Percentiles rank a stretch among this genome's conserved stretches.
Conservation (phyloP, 2,329 filamentous ascomycete genomes). For the Nothophoma quercina region DNA sequence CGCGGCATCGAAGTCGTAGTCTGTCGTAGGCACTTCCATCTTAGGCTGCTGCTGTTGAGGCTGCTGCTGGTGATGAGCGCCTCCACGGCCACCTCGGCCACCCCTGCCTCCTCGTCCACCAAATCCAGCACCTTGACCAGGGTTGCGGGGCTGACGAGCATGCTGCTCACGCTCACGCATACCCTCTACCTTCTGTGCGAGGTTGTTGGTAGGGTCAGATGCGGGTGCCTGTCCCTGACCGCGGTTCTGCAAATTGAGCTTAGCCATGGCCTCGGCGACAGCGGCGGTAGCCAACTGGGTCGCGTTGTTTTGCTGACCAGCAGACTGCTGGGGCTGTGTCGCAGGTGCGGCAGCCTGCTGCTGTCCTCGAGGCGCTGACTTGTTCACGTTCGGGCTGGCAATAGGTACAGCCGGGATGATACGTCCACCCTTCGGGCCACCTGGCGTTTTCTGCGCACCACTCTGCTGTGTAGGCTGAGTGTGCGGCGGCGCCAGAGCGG, state of each 20-base stretch:
- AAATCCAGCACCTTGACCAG: slow-evolving; percentile 49
- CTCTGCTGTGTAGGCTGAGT: slow-evolving; percentile 46
- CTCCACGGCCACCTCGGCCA: slow-evolving; percentile 58
- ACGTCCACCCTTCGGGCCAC: slow-evolving; percentile 58
- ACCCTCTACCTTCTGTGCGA: slow-evolving; percentile 77
- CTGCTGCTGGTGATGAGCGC: slow-evolving; percentile 39
- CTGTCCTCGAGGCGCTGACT: slow-evolving; percentile 49
- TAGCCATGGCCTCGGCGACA: slow-evolving; percentile 82
- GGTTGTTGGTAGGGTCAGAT: slow-evolving; percentile 67
- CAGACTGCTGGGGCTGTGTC: slow-evolving; percentile 42
- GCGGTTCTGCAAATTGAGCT: slow-evolving; percentile 59
- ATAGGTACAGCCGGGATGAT: slow-evolving; percentile 73
- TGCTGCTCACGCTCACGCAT: slow-evolving; percentile 72
- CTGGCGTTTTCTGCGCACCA: slow-evolving; percentile 47
- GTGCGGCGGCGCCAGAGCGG: slow-evolving; percentile 62
- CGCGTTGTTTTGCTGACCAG: slow-evolving; percentile 62
- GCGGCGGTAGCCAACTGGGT: slow-evolving; percentile 78
- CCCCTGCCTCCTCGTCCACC: slow-evolving; percentile 53
- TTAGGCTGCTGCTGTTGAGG: slow-evolving; percentile 61
- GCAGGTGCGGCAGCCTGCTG: slow-evolving; percentile 50
- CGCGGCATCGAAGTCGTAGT: slow-evolving; percentile 88
- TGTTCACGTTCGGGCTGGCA: slow-evolving; percentile 51
- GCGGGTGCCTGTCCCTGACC: slow-evolving; percentile 32
- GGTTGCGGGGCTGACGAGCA: slow-evolving; percentile 59
- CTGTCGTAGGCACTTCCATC: slow-evolving; percentile 86